Conservation (phyloP, 2,329 filamentous ascomycete genomes). For the Colletotrichum theobromicola region DNA sequence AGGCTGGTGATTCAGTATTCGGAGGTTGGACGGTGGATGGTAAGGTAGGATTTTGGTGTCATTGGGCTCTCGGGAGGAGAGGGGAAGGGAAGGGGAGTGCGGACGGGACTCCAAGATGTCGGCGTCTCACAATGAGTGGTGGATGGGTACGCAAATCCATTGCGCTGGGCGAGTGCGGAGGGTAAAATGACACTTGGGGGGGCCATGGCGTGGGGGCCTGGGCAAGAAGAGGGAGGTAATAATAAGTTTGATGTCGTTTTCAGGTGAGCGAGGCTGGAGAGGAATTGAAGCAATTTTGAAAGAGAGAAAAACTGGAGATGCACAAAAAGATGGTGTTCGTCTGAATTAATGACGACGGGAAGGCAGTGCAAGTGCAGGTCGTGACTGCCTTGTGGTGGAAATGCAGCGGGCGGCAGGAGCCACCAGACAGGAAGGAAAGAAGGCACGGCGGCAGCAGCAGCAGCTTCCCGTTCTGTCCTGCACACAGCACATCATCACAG, state of each 20-base stretch:
- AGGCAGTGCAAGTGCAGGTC: not conserved
- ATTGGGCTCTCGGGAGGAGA: not conserved
- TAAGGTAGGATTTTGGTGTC: not conserved
- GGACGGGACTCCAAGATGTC: not conserved
- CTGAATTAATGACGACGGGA: not conserved
- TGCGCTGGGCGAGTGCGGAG: not conserved
- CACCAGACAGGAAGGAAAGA: not conserved
- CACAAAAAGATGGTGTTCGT: not conserved
- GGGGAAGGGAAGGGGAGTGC: not conserved
- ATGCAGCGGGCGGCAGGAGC: not conserved
- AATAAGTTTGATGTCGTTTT: constrained; percentile 3
- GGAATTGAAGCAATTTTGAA: constrained; percentile 3
- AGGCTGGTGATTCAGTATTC: not conserved
- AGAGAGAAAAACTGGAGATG: constrained; percentile 3
- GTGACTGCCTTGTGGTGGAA: too few species aligned
- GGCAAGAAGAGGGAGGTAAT: not conserved
- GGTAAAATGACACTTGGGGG: not conserved
- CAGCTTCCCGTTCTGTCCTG: not conserved
- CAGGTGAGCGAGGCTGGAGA: not conserved
- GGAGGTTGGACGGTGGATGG: not conserved
- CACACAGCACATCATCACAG: not conserved
- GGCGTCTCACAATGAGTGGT: constrained; percentile 6
- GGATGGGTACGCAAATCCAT: not conserved
- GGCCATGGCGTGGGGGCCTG: constrained; percentile 11
- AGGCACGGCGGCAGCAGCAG: not conserved